A percentile compares a stretch with the other conserved stretches of the same genome.
Evolutionary conservation across 768 basidiomycete species (phyloP).

Genomic region (Boletus rubroflammeus): DNA sequence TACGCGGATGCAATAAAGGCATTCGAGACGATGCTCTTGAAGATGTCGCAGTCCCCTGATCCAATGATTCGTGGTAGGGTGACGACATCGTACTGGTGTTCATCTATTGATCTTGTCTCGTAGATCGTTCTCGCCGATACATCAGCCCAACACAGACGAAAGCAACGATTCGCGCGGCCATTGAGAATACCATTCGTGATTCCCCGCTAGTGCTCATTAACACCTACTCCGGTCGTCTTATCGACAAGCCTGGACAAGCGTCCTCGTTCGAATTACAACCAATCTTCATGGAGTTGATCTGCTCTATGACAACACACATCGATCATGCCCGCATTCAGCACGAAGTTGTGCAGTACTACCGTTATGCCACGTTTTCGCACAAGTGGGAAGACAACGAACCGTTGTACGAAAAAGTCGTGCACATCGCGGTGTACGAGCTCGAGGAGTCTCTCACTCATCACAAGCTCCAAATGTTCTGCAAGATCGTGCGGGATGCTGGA

Average conservation of each 20-base stretch:
- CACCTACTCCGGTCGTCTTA: not conserved
- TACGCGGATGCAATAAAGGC: not conserved
- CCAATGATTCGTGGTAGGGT: not conserved
- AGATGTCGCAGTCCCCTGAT: too few relatives aligned
- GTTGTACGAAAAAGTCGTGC: too few relatives aligned
- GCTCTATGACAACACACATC: slow-evolving; percentile 5
- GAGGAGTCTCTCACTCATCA: not conserved
- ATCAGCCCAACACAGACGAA: not conserved
- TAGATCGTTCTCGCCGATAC: too few relatives aligned
- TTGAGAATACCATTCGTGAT: not conserved
- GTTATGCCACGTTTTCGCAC: slow-evolving; percentile 11
- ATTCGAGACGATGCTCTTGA: not conserved
- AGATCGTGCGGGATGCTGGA: not conserved
- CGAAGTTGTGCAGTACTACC: not conserved
- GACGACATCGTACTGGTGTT: not conserved
- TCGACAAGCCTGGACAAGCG: not conserved
- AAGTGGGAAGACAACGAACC: slow-evolving; percentile 2
- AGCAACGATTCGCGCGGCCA: too few relatives aligned
- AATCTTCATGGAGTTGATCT: slow-evolving; percentile 8
- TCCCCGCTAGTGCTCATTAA: not conserved
- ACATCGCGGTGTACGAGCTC: slow-evolving; percentile 2
- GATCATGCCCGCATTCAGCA: too few relatives aligned
- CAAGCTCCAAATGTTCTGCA: not conserved
- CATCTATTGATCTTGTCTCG: not conserved
- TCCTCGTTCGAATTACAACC: slow-evolving; percentile 4